A percentile compares a stretch with the other conserved stretches of the same genome.
These are phyloP conservation scores for Fraxinus greggii DNA, from an alignment of 305 asterid genomes.

Conservation along the genomic window DNA sequence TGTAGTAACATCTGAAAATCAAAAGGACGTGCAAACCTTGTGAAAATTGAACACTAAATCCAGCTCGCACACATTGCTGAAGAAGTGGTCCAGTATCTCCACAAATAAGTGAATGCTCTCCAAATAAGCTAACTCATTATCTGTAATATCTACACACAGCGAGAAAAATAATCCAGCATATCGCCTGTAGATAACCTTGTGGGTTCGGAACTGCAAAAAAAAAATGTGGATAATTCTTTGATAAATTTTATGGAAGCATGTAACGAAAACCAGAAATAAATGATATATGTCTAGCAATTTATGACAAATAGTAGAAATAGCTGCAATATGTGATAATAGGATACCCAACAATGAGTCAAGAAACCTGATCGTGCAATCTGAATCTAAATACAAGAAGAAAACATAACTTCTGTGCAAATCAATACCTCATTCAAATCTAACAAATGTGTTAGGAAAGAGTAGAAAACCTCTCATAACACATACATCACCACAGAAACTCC, in stretches of 20 bases:
- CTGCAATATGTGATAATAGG: background rate
- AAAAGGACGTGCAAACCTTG: slow-evolving; percentile 57
- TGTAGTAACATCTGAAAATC: background rate
- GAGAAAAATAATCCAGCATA: slow-evolving; percentile 94
- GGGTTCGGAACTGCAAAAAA: slow-evolving; percentile 75
- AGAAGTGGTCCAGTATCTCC: slow-evolving; percentile 92
- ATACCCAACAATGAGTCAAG: background rate
- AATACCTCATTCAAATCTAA: background rate
- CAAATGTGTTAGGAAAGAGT: background rate
- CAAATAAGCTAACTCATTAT: slow-evolving; percentile 87
- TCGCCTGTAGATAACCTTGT: slow-evolving; percentile 92
- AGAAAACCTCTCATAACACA: background rate
- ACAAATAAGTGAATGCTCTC: slow-evolving; percentile 93
- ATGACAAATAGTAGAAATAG: background rate
- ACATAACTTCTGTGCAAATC: background rate
- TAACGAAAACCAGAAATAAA: background rate
- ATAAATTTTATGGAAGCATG: background rate
- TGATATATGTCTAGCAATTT: background rate
- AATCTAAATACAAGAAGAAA: background rate
- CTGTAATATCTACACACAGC: slow-evolving; percentile 88
- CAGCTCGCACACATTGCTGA: slow-evolving; percentile 96
- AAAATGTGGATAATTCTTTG: background rate
- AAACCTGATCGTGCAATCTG: background rate
- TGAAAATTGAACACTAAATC: slow-evolving; percentile 94
- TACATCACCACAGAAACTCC: background rate